Percentiles rank a stretch among this genome's conserved stretches.
These are phyloP conservation scores for Fusarium continuum DNA, from an alignment of 2,329 filamentous ascomycete genomes.

Conservation along the genomic window DNA sequence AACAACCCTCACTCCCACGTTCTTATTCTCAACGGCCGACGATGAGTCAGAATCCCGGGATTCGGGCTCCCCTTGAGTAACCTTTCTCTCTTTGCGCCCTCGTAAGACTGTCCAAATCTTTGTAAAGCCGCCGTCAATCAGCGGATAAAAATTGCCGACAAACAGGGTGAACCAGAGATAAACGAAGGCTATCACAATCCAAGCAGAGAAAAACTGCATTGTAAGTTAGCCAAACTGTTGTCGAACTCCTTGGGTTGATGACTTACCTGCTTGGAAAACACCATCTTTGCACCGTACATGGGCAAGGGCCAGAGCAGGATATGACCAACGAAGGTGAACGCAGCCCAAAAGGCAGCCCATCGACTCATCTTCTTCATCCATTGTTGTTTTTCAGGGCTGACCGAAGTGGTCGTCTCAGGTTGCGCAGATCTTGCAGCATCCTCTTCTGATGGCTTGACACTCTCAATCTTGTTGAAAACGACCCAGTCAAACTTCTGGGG, in stretches of 20 bases:
- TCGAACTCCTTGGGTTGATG: too few relatives aligned
- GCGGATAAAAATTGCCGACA: conserved; percentile 58
- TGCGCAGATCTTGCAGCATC: neutral
- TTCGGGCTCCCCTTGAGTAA: neutral
- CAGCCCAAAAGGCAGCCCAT: neutral
- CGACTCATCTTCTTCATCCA: neutral
- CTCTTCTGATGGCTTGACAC: neutral
- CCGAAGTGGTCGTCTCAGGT: neutral
- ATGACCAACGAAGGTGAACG: neutral
- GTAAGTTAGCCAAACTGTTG: too few relatives aligned
- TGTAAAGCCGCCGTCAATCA: conserved; percentile 53
- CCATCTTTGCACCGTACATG: conserved; percentile 62
- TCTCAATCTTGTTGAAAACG: neutral
- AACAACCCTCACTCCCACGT: neutral
- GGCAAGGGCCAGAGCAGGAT: conserved; percentile 54
- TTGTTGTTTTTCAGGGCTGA: neutral
- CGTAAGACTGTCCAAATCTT: neutral
- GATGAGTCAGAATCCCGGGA: neutral
- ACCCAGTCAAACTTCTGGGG: neutral
- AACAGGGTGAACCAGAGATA: conserved; percentile 64
- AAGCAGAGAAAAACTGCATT: conserved; percentile 60
- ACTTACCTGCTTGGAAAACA: conserved; percentile 52
- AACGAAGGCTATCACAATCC: conserved; percentile 60
- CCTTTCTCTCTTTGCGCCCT: neutral
- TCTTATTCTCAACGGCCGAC: neutral